phyloP scores from a whole-genome alignment of 1,139 yeast genomes.

The Entelexis sorbosivorans region DNA sequence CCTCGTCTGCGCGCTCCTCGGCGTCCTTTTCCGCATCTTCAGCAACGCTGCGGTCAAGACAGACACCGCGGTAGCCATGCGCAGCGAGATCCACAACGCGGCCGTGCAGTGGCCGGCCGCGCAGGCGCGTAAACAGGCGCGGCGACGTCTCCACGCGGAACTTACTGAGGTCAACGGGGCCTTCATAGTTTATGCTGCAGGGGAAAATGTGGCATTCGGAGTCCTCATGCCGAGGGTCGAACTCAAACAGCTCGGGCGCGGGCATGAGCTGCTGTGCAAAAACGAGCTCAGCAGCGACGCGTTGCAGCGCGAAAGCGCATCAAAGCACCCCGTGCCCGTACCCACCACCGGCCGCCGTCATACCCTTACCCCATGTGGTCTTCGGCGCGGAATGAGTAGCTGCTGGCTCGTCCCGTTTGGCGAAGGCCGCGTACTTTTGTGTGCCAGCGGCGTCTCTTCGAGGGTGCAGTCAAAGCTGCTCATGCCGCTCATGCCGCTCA shows the following conservation, averaged over 20 bases:
- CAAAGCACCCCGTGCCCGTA: neutral
- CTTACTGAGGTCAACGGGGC: slow-evolving; percentile 17
- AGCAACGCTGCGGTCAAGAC: neutral
- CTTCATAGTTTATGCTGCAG: slow-evolving; percentile 16
- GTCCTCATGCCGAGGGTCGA: neutral
- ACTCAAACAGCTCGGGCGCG: slow-evolving; percentile 7
- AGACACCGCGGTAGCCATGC: slow-evolving; percentile 17
- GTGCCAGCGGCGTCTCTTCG: slow-evolving; percentile 12
- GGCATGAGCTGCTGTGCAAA: neutral
- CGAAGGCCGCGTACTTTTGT: slow-evolving; percentile 4
- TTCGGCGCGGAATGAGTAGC: slow-evolving; percentile 2
- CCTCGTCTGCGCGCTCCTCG: slow-evolving; percentile 4
- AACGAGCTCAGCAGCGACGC: neutral
- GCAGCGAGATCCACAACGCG: slow-evolving; percentile 13
- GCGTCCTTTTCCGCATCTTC: neutral
- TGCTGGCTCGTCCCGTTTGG: neutral
- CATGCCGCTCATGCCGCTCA: neutral
- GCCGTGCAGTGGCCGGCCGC: slow-evolving; percentile 23
- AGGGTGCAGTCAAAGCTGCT: slow-evolving; percentile 1
- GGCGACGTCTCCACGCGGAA: slow-evolving; percentile 4
- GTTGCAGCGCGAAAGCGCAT: neutral
- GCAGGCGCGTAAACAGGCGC: slow-evolving; percentile 10
- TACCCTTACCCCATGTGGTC: slow-evolving; percentile 4
- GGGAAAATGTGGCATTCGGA: slow-evolving; percentile 21
- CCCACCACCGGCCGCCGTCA: neutral